A percentile compares a stretch with the other conserved stretches of the same genome.
phyloP scores from a whole-genome alignment of 768 basidiomycete species.

The Boletus eberwhitei region DNA sequence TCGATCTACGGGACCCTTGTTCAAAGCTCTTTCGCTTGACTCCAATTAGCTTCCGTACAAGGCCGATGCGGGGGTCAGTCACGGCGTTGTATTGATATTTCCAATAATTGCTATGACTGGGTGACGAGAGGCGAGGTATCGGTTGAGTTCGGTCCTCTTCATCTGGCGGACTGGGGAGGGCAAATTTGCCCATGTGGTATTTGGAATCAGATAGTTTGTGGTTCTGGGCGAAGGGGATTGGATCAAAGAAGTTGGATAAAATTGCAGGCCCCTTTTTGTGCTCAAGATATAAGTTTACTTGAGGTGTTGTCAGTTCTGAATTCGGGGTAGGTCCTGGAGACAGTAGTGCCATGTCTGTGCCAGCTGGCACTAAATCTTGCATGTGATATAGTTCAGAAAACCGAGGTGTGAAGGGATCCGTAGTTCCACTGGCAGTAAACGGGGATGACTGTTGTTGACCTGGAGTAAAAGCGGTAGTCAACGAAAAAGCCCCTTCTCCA shows the following conservation, averaged over 20 bases:
- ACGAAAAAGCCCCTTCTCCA: conserved; percentile 27
- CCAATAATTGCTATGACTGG: conserved; percentile 39
- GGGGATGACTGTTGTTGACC: conserved; percentile 29
- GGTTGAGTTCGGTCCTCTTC: conserved; percentile 40
- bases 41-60: conserved; percentile 65
- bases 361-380: conserved; percentile 28
- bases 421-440: conserved; percentile 27
- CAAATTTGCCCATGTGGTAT: conserved; percentile 72
- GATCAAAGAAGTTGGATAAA: conserved; percentile 51
- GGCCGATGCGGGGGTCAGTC: conserved; percentile 71
- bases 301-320: conserved; percentile 51
- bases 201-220: conserved; percentile 69
- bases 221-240: conserved; percentile 67
- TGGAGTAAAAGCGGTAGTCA: conserved; percentile 18
- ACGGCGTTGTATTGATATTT: conserved; percentile 49
- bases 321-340: conserved; percentile 52
- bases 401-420: conserved; percentile 21
- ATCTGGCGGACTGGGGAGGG: conserved; percentile 59
- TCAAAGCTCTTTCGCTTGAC: conserved; percentile 61
- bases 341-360: conserved; percentile 44
- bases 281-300: conserved; percentile 43
- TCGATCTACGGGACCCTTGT: conserved; percentile 35
- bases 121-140: conserved; percentile 19
- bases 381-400: conserved; percentile 20
- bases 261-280: conserved; percentile 13